A percentile compares a stretch with the other conserved stretches of the same genome.
phyloP scores from a whole-genome alignment of 2,329 filamentous ascomycete species.

The Ceratocystis huliohia region DNA sequence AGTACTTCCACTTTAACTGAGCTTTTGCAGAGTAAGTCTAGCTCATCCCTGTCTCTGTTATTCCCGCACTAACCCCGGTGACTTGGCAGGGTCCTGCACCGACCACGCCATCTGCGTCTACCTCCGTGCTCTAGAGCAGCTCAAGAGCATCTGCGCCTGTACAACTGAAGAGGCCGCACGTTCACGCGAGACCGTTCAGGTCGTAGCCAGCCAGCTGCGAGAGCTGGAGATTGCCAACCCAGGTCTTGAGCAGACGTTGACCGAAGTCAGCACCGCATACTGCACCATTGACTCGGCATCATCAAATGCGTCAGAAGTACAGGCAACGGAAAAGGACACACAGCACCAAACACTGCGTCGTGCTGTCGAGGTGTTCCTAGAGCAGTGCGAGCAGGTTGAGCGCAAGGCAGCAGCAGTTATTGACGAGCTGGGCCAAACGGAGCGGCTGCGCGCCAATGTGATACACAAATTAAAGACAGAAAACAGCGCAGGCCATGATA shows the following conservation, averaged over 20 bases:
- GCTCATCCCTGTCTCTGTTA: neutral
- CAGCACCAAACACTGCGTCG: constrained; percentile 7
- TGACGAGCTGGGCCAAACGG: constrained; percentile 12
- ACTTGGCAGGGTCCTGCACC: constrained; percentile 13
- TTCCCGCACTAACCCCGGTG: neutral
- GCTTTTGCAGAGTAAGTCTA: constrained; percentile 15
- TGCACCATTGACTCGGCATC: neutral
- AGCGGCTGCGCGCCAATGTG: constrained; percentile 12
- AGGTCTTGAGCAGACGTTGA: constrained; percentile 11
- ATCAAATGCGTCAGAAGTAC: neutral
- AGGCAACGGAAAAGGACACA: neutral
- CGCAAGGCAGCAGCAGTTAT: constrained; percentile 6
- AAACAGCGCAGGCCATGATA: constrained; percentile 15
- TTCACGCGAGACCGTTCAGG: constrained; percentile 11
- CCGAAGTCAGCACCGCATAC: constrained; percentile 4
- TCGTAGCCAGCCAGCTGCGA: constrained; percentile 14
- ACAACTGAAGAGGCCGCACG: constrained; percentile 11
- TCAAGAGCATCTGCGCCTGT: constrained; percentile 11
- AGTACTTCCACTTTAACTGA: constrained; percentile 9
- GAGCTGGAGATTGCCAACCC: constrained; percentile 17
- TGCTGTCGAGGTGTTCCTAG: constrained; percentile 13
- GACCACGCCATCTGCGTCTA: constrained; percentile 28
- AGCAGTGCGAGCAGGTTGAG: constrained; percentile 11
- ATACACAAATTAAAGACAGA: constrained; percentile 18
- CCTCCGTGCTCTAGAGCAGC: constrained; percentile 28